Percentiles rank a stretch among this genome's conserved stretches.
Evolutionary conservation across 768 basidiomycete species (phyloP).

Genomic region (Podaxis rugospora): DNA sequence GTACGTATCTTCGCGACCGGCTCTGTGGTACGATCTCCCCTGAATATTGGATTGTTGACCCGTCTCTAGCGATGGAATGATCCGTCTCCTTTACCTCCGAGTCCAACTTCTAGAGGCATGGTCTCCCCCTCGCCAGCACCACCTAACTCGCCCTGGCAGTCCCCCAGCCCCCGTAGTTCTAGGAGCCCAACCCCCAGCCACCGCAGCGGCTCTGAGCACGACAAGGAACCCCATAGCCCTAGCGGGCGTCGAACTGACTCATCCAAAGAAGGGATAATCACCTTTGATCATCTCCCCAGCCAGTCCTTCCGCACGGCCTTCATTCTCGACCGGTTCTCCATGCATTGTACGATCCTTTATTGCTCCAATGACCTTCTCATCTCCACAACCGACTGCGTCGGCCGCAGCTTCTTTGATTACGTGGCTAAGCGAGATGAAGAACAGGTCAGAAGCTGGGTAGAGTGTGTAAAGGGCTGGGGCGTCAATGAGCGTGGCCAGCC

Average conservation of each 20-base stretch:
- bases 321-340: conserved; percentile 74
- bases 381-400: conserved; percentile 51
- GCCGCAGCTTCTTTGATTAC: conserved; percentile 73
- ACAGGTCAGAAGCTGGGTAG: conserved; percentile 69
- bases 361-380: conserved; percentile 73
- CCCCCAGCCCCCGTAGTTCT: conserved; percentile 18
- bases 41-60: conserved; percentile 1
- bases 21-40: background rate
- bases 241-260: background rate
- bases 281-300: conserved; percentile 59
- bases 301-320: conserved; percentile 76
- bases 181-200: conserved; percentile 8
- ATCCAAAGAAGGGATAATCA: conserved; percentile 25
- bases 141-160: conserved; percentile 14
- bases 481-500: conserved; percentile 83
- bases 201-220: conserved; percentile 9
- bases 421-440: conserved; percentile 60
- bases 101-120: conserved; percentile 30
- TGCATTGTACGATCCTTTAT: conserved; percentile 61
- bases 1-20: conserved; percentile 25
- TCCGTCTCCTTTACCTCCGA: conserved; percentile 58
- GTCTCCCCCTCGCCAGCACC: conserved; percentile 25
- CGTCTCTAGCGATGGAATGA: conserved; percentile 60
- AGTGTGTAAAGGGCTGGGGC: conserved; percentile 76
- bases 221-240: background rate